phyloP scores from a whole-genome alignment of 495 filamentous ascomycete genomes.

The Saxophila tyrrhenica region DNA sequence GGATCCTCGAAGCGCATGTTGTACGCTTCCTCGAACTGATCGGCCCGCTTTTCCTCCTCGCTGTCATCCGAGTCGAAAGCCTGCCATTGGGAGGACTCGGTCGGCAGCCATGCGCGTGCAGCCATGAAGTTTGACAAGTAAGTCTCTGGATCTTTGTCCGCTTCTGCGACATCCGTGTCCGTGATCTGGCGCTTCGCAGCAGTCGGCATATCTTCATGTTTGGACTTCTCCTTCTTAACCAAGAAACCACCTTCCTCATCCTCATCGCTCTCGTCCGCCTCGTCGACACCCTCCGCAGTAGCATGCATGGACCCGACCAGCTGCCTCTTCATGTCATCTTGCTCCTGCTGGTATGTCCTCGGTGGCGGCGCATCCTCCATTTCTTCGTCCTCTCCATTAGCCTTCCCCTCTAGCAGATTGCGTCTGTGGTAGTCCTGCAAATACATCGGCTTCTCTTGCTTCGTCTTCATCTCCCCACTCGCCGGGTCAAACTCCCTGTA shows the following conservation, averaged over 20 bases:
- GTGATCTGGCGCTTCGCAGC: slow-evolving; percentile 29
- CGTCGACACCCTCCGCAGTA: slow-evolving; percentile 35
- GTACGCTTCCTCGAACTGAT: slow-evolving; percentile 84
- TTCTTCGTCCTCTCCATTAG: slow-evolving; percentile 44
- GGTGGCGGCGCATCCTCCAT: slow-evolving; percentile 42
- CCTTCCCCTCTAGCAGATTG: slow-evolving; percentile 58
- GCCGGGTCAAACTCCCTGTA: slow-evolving; percentile 51
- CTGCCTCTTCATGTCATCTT: slow-evolving; percentile 63
- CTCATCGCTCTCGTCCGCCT: slow-evolving; percentile 42
- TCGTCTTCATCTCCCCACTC: slow-evolving; percentile 26
- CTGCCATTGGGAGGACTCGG: slow-evolving; percentile 45
- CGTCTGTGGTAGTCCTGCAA: slow-evolving; percentile 82
- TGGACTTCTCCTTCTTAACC: slow-evolving; percentile 21
- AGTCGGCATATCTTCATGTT: slow-evolving; percentile 6
- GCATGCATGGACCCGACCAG: slow-evolving; percentile 73
- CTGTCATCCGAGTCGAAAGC: slow-evolving; percentile 90
- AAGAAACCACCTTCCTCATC: slow-evolving; percentile 68
- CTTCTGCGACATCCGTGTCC: slow-evolving; percentile 55
- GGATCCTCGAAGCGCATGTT: slow-evolving; percentile 96
- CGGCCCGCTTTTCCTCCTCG: slow-evolving; percentile 68
- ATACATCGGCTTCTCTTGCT: slow-evolving; percentile 73
- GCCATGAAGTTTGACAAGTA: slow-evolving; percentile 85
- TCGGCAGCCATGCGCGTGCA: slow-evolving; percentile 75
- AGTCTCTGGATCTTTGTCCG: slow-evolving; percentile 81
- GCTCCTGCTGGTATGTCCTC: slow-evolving; percentile 72